A percentile compares a stretch with the other conserved stretches of the same genome.
phyloP scores from a whole-genome alignment of 768 basidiomycete species.

The Pisolithus tinctorius region DNA sequence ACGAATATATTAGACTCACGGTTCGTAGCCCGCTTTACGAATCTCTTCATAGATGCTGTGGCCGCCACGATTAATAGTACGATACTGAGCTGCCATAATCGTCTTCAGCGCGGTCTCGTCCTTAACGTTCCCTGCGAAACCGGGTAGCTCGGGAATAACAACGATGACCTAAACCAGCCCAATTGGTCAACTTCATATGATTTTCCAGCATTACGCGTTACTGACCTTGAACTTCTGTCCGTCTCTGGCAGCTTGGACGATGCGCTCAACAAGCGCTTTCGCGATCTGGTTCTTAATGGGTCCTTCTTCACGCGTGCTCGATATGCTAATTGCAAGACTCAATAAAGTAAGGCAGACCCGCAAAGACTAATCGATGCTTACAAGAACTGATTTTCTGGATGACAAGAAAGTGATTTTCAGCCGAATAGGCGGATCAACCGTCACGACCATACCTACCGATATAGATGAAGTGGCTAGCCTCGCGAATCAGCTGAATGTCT shows the following conservation, averaged over 20 bases:
- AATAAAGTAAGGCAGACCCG: conserved; percentile 3
- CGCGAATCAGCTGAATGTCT: conserved; percentile 77
- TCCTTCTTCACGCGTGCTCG: conserved; percentile 55
- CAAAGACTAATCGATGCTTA: conserved; percentile 30
- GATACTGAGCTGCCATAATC: conserved; percentile 85
- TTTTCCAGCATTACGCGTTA: background rate
- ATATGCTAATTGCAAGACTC: conserved; percentile 48
- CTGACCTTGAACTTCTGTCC: conserved; percentile 72
- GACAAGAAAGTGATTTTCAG: background rate
- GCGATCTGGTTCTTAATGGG: conserved; percentile 82
- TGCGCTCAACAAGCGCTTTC: conserved; percentile 73
- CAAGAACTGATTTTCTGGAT: conserved; percentile 81
- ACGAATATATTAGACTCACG: conserved; percentile 38
- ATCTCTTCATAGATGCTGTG: conserved; percentile 81
- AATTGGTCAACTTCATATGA: background rate
- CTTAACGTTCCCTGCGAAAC: conserved; percentile 82
- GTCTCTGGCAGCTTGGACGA: conserved; percentile 68
- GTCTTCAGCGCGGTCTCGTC: conserved; percentile 55
- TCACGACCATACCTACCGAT: conserved; percentile 55
- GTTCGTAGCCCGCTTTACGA: conserved; percentile 68
- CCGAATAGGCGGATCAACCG: conserved; percentile 5
- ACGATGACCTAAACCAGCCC: conserved; percentile 59
- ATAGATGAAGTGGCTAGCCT: conserved; percentile 86
- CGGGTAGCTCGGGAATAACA: conserved; percentile 86
- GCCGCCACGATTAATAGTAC: conserved; percentile 87